Conservation (phyloP, 1,139 yeast genomes). For the Nakaseomyces uthaithaninus region DNA sequence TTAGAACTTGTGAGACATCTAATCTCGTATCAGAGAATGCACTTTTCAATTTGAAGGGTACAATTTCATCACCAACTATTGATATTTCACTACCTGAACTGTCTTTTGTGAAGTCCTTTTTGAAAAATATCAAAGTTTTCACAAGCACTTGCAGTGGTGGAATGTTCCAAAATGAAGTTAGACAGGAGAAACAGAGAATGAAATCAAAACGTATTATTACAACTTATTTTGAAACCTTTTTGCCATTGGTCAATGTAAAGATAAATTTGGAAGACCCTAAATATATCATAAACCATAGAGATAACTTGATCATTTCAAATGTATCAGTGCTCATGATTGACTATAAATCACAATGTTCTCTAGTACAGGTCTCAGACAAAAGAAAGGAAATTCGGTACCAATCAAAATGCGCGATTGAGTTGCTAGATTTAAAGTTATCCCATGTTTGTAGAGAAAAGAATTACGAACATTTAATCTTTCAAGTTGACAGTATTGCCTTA, state of each 20-base stretch:
- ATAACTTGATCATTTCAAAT: slow-evolving; percentile 20
- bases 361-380: slow-evolving; percentile 10
- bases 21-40: neutral
- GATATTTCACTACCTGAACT: slow-evolving; percentile 34
- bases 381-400: slow-evolving; percentile 17
- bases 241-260: slow-evolving; percentile 28
- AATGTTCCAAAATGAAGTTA: slow-evolving; percentile 15
- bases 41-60: slow-evolving; percentile 38
- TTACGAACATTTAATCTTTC: slow-evolving; percentile 22
- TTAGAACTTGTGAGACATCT: slow-evolving; percentile 35
- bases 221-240: slow-evolving; percentile 22
- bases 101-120: slow-evolving; percentile 29
- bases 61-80: slow-evolving; percentile 40
- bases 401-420: slow-evolving; percentile 19
- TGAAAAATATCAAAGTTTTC: slow-evolving; percentile 27
- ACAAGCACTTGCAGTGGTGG: slow-evolving; percentile 14
- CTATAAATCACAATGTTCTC: slow-evolving; percentile 19
- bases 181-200: slow-evolving; percentile 16
- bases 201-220: slow-evolving; percentile 8
- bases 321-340: slow-evolving; percentile 20
- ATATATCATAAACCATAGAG: slow-evolving; percentile 22
- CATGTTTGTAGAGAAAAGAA: slow-evolving; percentile 15
- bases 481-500: slow-evolving; percentile 21
- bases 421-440: slow-evolving; percentile 19
- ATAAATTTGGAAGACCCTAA: slow-evolving; percentile 31